Percentiles rank a stretch among this genome's conserved stretches.
Conservation (phyloP, 306 rosid species). For the Trifolium fragiferum region DNA sequence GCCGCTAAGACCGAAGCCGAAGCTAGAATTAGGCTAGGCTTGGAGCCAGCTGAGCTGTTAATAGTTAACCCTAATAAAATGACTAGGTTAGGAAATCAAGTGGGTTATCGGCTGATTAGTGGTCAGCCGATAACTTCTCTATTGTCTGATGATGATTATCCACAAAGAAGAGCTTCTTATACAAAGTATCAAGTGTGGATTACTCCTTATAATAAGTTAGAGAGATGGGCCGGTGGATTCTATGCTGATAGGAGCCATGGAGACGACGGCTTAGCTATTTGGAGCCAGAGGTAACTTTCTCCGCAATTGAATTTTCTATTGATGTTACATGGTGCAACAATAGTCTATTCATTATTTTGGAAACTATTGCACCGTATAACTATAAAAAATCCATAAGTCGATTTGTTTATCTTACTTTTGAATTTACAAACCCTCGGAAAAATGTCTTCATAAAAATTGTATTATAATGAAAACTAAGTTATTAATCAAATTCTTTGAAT, state of each 20-base stretch:
- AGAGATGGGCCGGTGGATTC: conserved; percentile 85
- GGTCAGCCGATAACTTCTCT: conserved; percentile 64
- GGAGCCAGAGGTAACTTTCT: conserved; percentile 68
- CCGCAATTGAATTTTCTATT: too few species aligned
- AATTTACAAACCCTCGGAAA: too few species aligned
- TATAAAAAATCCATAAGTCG: too few species aligned
- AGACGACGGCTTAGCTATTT: conserved; percentile 80
- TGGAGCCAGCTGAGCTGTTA: conserved; percentile 65
- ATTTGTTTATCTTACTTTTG: too few species aligned
- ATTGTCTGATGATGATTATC: conserved; percentile 71
- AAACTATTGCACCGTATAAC: too few species aligned
- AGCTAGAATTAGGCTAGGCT: conserved; percentile 61
- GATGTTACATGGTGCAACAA: too few species aligned
- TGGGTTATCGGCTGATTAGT: conserved; percentile 74
- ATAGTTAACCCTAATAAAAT: conserved; percentile 68
- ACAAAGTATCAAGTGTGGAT: conserved; percentile 82
- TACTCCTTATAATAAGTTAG: conserved; percentile 79
- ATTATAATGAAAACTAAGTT: not conserved
- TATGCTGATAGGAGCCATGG: conserved; percentile 83
- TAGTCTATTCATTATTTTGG: too few species aligned
- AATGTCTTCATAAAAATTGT: too few species aligned
- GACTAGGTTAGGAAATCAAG: conserved; percentile 68
- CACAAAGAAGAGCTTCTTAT: conserved; percentile 71
- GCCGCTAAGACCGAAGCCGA: conserved; percentile 67
- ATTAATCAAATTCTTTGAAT: not conserved